Base-by-base conservation (phyloP, 192 early-diverging fungal species). In the Hyaloraphidium curvatum region DNA sequence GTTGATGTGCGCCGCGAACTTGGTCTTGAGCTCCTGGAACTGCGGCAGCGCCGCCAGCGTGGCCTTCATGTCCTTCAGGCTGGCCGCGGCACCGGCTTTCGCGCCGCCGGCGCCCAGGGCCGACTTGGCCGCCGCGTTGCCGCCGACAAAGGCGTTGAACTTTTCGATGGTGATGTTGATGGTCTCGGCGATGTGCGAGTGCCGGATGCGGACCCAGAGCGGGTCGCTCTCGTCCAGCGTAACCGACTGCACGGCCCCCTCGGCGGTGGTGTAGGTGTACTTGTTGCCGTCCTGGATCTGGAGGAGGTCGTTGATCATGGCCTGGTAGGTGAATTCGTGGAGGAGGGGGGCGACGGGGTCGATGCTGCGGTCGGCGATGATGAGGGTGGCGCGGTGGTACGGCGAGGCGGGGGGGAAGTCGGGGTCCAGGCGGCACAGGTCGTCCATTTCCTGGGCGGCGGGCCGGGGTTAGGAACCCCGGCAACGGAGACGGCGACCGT, bases 321-420 rank as follows among this genome's bases (percentile, higher is more conserved):
- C 91, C 64, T 99, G 93, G 58, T 99, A 99, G 0, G 96, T 95
- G 55, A 99, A 97, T 65, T 99, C 96, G 67, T 99, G 93, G 30
- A 96, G 65, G 2, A 97, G 74, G 3, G 96, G 90, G 2, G 87
- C 76, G 54, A 81, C 77, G 39, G 84, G 74, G 65, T 99, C 96
- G 37, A 94, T 75, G 1, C 83, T 82, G 51, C 96, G 79, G 59
- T 99, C 96, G 23, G 87, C 61, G 59, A 99, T 78, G 30, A 99
- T 75, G 28, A 97, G 61, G 26, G 89, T 80, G 17, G 86, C 79
- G 25, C 72, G 85, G 31, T 65, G 57, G 60, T 67, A 62, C 26
- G 50, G 39, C 2, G 57, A 30, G 2, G 62, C 62, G 13, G 69
- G 62, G 1, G 71, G 80, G 40, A 80, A 84, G 19, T 64, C 75